A percentile compares a stretch with the other conserved stretches of the same genome.
phyloP scores from a whole-genome alignment of 2,329 filamentous ascomycete species.

The Colletotrichum abscissum region DNA sequence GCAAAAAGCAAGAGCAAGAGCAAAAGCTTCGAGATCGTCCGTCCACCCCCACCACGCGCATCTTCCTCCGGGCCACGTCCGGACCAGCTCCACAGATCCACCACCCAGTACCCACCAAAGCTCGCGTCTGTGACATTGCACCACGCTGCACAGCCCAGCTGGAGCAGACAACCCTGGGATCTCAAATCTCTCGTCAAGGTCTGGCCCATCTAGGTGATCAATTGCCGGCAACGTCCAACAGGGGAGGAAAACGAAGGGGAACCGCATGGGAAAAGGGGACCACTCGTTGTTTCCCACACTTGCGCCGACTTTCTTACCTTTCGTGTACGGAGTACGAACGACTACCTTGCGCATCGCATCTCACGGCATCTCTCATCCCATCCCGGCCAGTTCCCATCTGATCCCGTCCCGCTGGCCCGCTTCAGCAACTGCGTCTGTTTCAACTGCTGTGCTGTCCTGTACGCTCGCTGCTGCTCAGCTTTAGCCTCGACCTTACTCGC shows the following conservation, averaged over 20 bases:
- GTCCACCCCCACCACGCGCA: background rate
- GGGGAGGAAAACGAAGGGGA: background rate
- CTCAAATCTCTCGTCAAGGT: background rate
- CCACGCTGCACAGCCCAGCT: slow-evolving; percentile 24
- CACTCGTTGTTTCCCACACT: slow-evolving; percentile 7
- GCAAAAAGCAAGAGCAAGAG: background rate
- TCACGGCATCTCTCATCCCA: background rate
- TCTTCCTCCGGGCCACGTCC: background rate
- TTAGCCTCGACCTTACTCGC: too few relatives aligned
- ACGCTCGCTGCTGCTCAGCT: background rate
- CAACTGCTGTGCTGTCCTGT: slow-evolving; percentile 4
- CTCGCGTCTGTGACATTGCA: slow-evolving; percentile 14
- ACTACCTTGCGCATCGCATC: background rate
- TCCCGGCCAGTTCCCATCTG: background rate
- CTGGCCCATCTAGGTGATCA: background rate
- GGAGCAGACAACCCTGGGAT: slow-evolving; percentile 22
- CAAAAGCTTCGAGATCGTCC: background rate
- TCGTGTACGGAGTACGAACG: too few relatives aligned
- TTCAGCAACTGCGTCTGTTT: background rate
- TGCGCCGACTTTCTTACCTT: background rate
- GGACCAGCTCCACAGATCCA: slow-evolving; percentile 27
- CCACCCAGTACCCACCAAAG: slow-evolving; percentile 4
- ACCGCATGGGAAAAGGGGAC: background rate
- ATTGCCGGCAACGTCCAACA: slow-evolving; percentile 18
- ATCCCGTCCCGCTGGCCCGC: background rate